A percentile compares a stretch with the other conserved stretches of the same genome.
phyloP scores from a whole-genome alignment of 192 early-diverging fungal species.

The Helicostylum pulchrum region DNA sequence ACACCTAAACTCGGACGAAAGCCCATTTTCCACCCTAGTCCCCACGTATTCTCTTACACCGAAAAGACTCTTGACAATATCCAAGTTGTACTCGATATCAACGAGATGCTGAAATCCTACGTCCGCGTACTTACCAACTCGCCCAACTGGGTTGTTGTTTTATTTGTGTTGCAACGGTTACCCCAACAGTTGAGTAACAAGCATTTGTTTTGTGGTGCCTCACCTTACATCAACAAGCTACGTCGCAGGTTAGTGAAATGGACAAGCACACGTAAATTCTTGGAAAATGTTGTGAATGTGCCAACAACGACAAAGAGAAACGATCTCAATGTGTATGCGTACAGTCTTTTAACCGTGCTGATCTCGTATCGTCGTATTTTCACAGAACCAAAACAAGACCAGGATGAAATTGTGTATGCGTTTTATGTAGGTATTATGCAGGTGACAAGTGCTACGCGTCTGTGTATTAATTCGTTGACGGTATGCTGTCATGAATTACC shows the following conservation, averaged over 20 bases:
- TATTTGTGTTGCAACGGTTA: slow-evolving; percentile 62
- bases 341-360: slow-evolving; percentile 61
- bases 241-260: slow-evolving; percentile 54
- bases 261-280: slow-evolving; percentile 51
- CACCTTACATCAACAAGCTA: slow-evolving; percentile 49
- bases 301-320: slow-evolving; percentile 57
- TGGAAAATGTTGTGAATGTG: slow-evolving; percentile 53
- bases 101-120: slow-evolving; percentile 46
- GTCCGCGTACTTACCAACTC: slow-evolving; percentile 63
- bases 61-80: neutral
- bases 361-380: slow-evolving; percentile 68
- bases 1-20: neutral
- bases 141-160: slow-evolving; percentile 67
- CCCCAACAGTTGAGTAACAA: slow-evolving; percentile 70
- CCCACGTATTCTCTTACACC: slow-evolving; percentile 5
- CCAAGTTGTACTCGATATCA: slow-evolving; percentile 15
- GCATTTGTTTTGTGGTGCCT: slow-evolving; percentile 66
- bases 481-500: slow-evolving; percentile 83
- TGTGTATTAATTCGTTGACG: slow-evolving; percentile 79
- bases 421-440: slow-evolving; percentile 74
- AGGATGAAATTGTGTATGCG: slow-evolving; percentile 68
- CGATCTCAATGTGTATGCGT: slow-evolving; percentile 63
- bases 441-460: slow-evolving; percentile 66
- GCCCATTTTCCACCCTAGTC: slow-evolving; percentile 2
- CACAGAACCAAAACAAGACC: slow-evolving; percentile 47